A percentile compares a stretch with the other conserved stretches of the same genome.
These are phyloP conservation scores for Puccinia hordei DNA, from an alignment of 1,284 basidiomycete genomes.

Conservation along the genomic window DNA sequence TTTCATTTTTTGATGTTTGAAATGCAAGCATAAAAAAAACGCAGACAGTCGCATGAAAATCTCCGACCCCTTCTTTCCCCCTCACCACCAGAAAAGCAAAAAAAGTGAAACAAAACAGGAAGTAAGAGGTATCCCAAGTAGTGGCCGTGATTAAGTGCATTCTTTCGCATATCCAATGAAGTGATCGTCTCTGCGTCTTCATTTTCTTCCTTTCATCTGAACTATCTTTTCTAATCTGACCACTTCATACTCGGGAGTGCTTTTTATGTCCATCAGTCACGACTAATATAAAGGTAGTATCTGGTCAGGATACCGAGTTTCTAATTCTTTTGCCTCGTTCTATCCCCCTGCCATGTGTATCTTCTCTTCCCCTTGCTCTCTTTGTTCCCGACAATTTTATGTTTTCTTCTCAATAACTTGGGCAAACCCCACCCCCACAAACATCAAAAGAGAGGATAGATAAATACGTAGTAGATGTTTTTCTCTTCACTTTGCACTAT, in stretches of 20 bases:
- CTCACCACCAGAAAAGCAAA: background rate
- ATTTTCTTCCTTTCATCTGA: background rate
- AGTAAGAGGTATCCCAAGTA: background rate
- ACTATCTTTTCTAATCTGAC: background rate
- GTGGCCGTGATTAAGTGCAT: background rate
- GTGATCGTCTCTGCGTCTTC: background rate
- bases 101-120: background rate
- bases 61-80: background rate
- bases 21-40: background rate
- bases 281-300: background rate
- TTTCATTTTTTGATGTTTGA: slow-evolving; percentile 47
- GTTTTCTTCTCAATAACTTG: no score
- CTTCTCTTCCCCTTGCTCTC: no score
- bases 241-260: background rate
- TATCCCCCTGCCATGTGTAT: background rate
- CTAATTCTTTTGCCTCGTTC: background rate
- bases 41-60: background rate
- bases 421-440: no score
- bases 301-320: slow-evolving; percentile 17
- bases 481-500: no score
- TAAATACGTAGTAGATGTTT: no score
- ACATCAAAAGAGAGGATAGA: no score
- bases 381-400: background rate
- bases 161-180: slow-evolving; percentile 12
- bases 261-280: no score